A percentile compares a stretch with the other conserved stretches of the same genome.
Evolutionary conservation across 345 rosid species (phyloP).

Genomic region (Populus ilicifolia): DNA sequence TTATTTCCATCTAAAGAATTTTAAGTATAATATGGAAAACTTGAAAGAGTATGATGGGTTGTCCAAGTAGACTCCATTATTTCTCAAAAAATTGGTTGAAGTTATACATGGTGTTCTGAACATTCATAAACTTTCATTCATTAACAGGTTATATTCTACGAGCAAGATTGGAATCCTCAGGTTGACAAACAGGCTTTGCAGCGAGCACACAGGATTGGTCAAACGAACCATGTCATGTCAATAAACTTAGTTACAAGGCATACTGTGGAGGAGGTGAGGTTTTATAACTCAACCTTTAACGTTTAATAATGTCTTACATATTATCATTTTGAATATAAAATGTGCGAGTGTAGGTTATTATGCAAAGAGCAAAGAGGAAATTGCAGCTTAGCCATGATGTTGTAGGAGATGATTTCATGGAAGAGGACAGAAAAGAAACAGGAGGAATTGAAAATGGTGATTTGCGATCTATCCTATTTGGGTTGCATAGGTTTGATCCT

Average conservation of each 20-base stretch:
- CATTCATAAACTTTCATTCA: background rate
- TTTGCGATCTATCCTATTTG: constrained; percentile 65
- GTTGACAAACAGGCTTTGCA: constrained; percentile 93
- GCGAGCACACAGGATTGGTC: constrained; percentile 92
- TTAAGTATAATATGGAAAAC: background rate
- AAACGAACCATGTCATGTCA: constrained; percentile 71
- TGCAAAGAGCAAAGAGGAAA: constrained; percentile 75
- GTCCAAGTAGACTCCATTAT: background rate
- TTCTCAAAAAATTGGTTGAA: background rate
- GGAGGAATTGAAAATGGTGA: constrained; percentile 46
- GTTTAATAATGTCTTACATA: background rate
- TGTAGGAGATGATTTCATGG: constrained; percentile 46
- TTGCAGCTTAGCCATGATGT: constrained; percentile 74
- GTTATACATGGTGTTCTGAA: background rate
- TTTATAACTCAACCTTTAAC: background rate
- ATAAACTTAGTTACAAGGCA: constrained; percentile 67
- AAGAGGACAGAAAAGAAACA: constrained; percentile 44
- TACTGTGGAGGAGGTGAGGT: constrained; percentile 71
- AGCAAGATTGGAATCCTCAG: constrained; percentile 98
- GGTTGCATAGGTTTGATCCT: constrained; percentile 69
- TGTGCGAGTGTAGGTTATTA: constrained; percentile 53
- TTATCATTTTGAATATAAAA: background rate
- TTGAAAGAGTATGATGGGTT: background rate
- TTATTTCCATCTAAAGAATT: background rate
- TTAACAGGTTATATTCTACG: constrained; percentile 74